Evolutionary conservation across 2,329 filamentous ascomycete species (phyloP).

Genomic region (Aquanectria penicillioides): DNA sequence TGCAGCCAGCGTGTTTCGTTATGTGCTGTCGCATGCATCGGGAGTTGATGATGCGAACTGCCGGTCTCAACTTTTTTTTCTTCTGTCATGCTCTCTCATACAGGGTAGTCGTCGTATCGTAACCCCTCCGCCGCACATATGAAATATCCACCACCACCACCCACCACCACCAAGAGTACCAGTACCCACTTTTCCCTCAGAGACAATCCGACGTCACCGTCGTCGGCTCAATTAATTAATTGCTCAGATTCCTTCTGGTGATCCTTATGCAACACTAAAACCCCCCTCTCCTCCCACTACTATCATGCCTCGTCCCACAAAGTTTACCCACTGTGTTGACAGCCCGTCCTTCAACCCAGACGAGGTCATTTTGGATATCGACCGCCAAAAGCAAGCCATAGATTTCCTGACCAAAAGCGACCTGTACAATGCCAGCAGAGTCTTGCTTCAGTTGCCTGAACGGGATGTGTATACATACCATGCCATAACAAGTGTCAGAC

Average conservation of each 20-base stretch:
- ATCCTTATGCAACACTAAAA: not conserved
- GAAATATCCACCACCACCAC: no score
- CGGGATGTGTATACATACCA: conserved; percentile 61
- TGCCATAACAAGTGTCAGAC: conserved; percentile 59
- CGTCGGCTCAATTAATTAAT: conserved; percentile 20
- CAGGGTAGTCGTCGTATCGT: conserved; percentile 13
- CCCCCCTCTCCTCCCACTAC: not conserved
- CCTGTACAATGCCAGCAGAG: conserved; percentile 55
- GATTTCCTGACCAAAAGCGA: conserved; percentile 55
- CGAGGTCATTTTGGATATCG: conserved; percentile 50
- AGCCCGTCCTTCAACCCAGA: conserved; percentile 56
- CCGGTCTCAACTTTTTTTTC: not conserved
- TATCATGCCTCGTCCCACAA: conserved; percentile 42
- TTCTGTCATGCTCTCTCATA: not conserved
- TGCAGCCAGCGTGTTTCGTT: not conserved
- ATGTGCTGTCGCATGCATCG: not conserved
- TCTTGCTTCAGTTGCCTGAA: conserved; percentile 56
- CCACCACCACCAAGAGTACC: not conserved
- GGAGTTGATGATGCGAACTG: not conserved
- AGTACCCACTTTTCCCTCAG: conserved; percentile 32
- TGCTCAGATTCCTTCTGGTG: conserved; percentile 1
- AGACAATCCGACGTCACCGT: conserved; percentile 31
- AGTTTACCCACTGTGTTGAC: conserved; percentile 55
- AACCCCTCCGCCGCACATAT: conserved; percentile 18
- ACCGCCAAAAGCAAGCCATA: conserved; percentile 49